Conservation (phyloP, 176 grass and related monocot genomes). For the Bothriochloa decipiens region DNA sequence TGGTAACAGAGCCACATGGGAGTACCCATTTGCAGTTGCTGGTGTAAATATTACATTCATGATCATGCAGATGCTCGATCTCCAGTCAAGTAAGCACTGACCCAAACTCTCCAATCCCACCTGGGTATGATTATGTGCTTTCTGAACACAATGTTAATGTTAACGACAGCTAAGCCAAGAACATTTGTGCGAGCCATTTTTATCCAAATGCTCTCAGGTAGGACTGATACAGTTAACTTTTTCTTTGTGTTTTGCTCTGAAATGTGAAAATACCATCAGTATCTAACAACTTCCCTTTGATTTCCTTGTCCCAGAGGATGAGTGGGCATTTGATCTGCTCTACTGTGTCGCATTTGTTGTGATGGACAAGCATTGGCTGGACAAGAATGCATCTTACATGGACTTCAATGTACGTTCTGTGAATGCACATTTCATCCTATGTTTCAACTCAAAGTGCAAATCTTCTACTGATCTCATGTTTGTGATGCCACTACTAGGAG, state of each 20-base stretch:
- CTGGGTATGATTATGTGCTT: background rate
- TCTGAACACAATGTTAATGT: constrained; percentile 32
- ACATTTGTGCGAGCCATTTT: constrained; percentile 96
- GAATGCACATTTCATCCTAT: background rate
- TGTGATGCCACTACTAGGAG: constrained; percentile 51
- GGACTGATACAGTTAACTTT: background rate
- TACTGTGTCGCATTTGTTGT: constrained; percentile 89
- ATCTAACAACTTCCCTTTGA: constrained; percentile 21
- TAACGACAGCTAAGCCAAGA: constrained; percentile 79
- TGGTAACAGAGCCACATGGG: constrained; percentile 80
- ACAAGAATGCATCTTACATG: constrained; percentile 99
- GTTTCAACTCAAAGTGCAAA: background rate
- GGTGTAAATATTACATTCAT: constrained; percentile 98
- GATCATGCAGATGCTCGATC: constrained; percentile 99
- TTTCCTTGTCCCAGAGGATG: constrained; percentile 68
- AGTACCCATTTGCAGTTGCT: constrained; percentile 93
- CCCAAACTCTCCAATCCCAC: background rate
- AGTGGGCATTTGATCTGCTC: constrained; percentile 98
- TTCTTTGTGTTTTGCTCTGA: background rate
- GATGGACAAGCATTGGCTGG: constrained; percentile 98
- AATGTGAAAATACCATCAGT: background rate
- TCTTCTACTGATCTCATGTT: background rate
- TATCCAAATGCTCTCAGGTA: constrained; percentile 97
- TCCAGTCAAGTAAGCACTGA: constrained; percentile 70
- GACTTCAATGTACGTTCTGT: constrained; percentile 78